Base-by-base conservation (phyloP, 2,329 filamentous ascomycete species). In the Escovopsis weberi region DNA sequence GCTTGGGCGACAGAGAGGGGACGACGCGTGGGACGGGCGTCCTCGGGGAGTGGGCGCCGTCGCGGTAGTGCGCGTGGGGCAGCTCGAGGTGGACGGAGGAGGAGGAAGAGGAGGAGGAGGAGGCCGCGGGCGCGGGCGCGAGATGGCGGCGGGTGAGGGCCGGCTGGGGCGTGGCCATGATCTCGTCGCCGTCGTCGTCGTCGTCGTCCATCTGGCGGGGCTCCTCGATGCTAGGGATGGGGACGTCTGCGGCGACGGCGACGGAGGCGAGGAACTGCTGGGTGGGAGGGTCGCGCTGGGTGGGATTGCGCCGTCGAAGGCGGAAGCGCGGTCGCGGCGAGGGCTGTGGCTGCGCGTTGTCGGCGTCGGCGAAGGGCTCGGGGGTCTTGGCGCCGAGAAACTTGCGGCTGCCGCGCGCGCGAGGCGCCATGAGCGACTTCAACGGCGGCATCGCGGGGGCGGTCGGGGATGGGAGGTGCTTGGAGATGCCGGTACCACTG, bases 191-290 rank as follows among this genome's bases (percentile, higher is more conserved):
- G 50, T 70, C 65, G 26, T 28, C 26, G 26, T 66, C 63, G 49
- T 66, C 63, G 49, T 66, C 63, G 50, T 70, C 65, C 34, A 60
- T 51, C 23, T 61, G 57, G 35, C 67, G 63, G 40, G 73, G 68
- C 47, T 72, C 65, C 57, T 81, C 77, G 43, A 81, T 78, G 55
- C 75, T 80, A 12, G 75, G 77, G 41, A 81, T 70, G 23, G 76
- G 74, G 4, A 78, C 63, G 54, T 81, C 77, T 46, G 75, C 77
- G 15, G 75, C 75, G 37, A 74, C 76, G 46, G 75, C 76, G 44
- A 81, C 77, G 4, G 75, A 80, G 3, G 75, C 76, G n/a, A 81
- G 68, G 52, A 81, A 81, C 40, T 80, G 74, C 52, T 78, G 67
- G 1, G 77, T 80, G 2, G 77, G 75, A 33, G 75, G 75, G 45